Evolutionary conservation across 148 eudicot genomes (phyloP).

Genomic region (Rhododendron kiyosumense): DNA sequence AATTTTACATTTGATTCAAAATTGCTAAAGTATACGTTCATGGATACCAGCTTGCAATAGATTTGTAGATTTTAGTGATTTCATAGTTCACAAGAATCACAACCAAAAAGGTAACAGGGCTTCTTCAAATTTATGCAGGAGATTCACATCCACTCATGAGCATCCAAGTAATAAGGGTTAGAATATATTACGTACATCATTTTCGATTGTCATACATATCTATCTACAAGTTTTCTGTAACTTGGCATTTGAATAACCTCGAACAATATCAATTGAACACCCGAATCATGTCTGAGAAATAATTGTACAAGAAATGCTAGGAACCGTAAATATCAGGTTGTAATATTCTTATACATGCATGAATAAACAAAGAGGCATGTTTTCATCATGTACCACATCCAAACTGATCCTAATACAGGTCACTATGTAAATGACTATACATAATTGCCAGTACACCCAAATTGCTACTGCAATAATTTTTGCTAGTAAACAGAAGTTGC

Average conservation of each 20-base stretch:
- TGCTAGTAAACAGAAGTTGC: background rate
- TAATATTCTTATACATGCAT: background rate
- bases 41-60: background rate
- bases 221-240: background rate
- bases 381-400: background rate
- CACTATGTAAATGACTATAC: background rate
- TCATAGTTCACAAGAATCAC: background rate
- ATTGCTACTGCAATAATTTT: background rate
- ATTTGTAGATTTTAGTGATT: background rate
- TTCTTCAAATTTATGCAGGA: background rate
- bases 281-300: background rate
- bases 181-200: background rate
- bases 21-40: background rate
- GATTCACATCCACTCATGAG: background rate
- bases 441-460: background rate
- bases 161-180: background rate
- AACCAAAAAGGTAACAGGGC: background rate
- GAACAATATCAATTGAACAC: background rate
- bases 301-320: background rate
- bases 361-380: background rate
- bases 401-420: background rate
- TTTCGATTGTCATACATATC: background rate
- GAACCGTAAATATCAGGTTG: background rate
- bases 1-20: background rate
- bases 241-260: background rate